A percentile compares a stretch with the other conserved stretches of the same genome.
phyloP scores from a whole-genome alignment of 371 early-diverging fungal species.

The Smittium culicis region DNA sequence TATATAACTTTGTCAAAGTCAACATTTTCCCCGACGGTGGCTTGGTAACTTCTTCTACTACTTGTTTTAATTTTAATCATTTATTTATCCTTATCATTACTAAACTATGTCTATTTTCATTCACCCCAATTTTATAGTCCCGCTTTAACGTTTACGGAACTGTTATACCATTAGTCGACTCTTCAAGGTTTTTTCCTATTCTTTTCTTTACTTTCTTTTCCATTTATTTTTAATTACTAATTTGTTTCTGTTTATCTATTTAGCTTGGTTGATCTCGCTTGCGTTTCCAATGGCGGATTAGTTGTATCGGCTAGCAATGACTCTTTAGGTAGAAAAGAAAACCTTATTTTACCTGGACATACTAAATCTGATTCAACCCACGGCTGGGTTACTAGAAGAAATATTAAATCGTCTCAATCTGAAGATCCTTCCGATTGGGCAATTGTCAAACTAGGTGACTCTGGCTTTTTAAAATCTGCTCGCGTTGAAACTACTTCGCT shows the following conservation, averaged over 20 bases:
- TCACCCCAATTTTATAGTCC: slow-evolving; percentile 8
- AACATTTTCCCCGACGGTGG: slow-evolving; percentile 81
- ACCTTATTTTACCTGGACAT: slow-evolving; percentile 60
- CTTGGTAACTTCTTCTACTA: slow-evolving; percentile 10
- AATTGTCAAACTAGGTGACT: slow-evolving; percentile 51
- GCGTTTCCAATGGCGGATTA: slow-evolving; percentile 51
- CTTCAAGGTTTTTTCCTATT: slow-evolving; percentile 12
- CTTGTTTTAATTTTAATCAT: too few relatives aligned
- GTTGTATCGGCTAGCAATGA: slow-evolving; percentile 54
- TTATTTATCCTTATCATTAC: neutral
- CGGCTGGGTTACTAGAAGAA: slow-evolving; percentile 67
- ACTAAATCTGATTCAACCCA: slow-evolving; percentile 45
- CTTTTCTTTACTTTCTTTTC: neutral
- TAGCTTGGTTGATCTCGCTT: slow-evolving; percentile 48
- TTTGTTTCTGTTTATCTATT: neutral
- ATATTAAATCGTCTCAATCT: slow-evolving; percentile 30
- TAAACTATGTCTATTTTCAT: neutral
- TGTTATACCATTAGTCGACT: slow-evolving; percentile 39
- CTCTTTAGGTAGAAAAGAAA: slow-evolving; percentile 54
- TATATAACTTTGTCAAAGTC: slow-evolving; percentile 59
- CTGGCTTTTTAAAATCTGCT: slow-evolving; percentile 53
- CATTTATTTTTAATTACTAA: too few relatives aligned
- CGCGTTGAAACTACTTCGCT: slow-evolving; percentile 70
- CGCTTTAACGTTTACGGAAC: slow-evolving; percentile 66
- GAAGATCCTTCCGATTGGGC: slow-evolving; percentile 42